Evolutionary conservation across 352 stramenopile genomes (phyloP), one percentile per base, ranked within the genome.

Genomic region (Aphanomyces astaci): DNA sequence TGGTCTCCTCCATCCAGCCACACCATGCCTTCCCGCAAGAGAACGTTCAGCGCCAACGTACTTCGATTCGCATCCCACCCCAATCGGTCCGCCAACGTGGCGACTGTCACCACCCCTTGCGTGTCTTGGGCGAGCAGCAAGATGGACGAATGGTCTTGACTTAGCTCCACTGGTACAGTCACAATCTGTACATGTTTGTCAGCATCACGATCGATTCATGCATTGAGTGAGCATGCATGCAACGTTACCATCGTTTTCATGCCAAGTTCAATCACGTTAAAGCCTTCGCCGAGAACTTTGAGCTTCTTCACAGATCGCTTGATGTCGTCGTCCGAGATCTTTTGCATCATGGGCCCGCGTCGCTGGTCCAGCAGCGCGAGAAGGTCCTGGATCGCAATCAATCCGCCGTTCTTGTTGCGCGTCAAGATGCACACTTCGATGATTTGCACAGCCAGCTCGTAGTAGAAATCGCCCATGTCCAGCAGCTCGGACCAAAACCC

Each of bases 391-490:
- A 95, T 92, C 4, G 81, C 80, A 19, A 95, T 88, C 3, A 95
- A 67, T 0, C 86, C 86, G 30, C 86, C 86, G 69, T 95, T 95
- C 74, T 92, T 92, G 7, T 84, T 81, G 72, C 92, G 72, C 39
- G 93, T 98, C 17, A 97, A 80, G 68, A 98, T 94, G 72, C 96
- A 98, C 33, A 99, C 89, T 73, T 99, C 96, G 39, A 98, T 97
- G 69, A 99, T 98, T 76, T 99, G 98, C 27, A 99, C 94, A 4
- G 93, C 91, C n/a, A 99, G 78, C 73, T 99, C 96, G 77, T 98
- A 99, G 82, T 99, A 99, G 75, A 99, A 99, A 66, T 99, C 95
- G 11, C 97, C 96, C 46, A 99, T 94, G 25, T 98, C 97, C 11
- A 99, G 82, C 22, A 98, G 72, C 73, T 97, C 88, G 15, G 87